Base-by-base conservation (phyloP, 257 asterid species). In the Sherardia arvensis region DNA sequence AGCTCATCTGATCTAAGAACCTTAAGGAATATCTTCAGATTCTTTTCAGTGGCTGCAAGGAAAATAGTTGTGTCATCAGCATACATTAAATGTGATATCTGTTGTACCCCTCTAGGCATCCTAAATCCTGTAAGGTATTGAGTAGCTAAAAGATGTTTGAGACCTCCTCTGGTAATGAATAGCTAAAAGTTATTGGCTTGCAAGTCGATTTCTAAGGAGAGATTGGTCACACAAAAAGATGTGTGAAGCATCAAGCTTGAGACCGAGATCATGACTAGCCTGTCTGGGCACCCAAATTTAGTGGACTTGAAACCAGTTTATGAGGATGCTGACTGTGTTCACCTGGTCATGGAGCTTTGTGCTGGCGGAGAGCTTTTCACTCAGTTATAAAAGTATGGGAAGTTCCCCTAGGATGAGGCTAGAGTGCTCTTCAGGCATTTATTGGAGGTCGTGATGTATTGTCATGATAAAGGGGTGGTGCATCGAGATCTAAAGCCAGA, bases 281-380 rank as follows among this genome's bases (percentile, higher is more conserved):
- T 88, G n/a, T 84, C 94, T 8, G 90, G 92, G 64, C 96, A 88
- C 73, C 91, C 93, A n/a, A 81, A 83, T 43, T 90, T 87, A 26
- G 95, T 85, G 9, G 85, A 83, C 64, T 85, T 88, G 30, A 80
- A 82, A 77, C 87, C 92, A 3, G 96, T 85, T 69, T 87, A 79
- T 23, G 96, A 88, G 80, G 96, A 88, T 68, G 92, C 84, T 55
- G 73, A 81, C 73, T 82, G 72, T 60, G 96, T 87, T 63, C 95
- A 88, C 76, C 75, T 89, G 53, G 83, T 89, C 38, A 86, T 89
- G 97, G 97, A 89, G 85, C 95, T 86, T 71, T 87, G 94, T 77
- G 91, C 90, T 3, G 95, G 95, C 30, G 96, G 96, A 3, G 96
- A 88, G 85, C 90, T 88, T 70, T 88, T 88, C 62, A 83, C 73